A percentile compares a stretch with the other conserved stretches of the same genome.
phyloP scores from a whole-genome alignment of 2,329 filamentous ascomycete species.

The Penicillium capsulatum region DNA sequence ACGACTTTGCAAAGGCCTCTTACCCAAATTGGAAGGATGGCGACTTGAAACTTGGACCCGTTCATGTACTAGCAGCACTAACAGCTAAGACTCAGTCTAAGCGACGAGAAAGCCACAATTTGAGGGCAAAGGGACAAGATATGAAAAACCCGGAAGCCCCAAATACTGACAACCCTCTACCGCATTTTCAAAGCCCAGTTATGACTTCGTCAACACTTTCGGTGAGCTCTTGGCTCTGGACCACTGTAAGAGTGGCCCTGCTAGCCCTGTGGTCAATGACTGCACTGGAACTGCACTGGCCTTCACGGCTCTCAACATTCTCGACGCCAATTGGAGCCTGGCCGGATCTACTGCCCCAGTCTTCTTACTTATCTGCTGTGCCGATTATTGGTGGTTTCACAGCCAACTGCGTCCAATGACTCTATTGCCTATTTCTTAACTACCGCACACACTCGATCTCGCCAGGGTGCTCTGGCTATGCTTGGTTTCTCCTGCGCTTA shows the following conservation, averaged over 20 bases:
- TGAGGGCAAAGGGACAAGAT: no score
- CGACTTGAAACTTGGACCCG: no score
- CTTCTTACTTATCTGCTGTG: slow-evolving; percentile 18
- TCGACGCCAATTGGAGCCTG: slow-evolving; percentile 11
- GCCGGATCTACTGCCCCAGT: slow-evolving; percentile 11
- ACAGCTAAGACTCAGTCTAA: no score
- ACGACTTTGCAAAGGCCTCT: no score
- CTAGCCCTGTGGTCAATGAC: slow-evolving; percentile 16
- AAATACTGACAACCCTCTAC: no score
- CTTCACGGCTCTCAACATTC: slow-evolving; percentile 15
- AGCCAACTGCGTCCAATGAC: neutral
- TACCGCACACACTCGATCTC: slow-evolving; percentile 9
- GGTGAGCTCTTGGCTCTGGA: slow-evolving; percentile 1
- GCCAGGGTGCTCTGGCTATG: slow-evolving; percentile 4
- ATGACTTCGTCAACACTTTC: neutral
- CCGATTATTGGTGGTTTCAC: slow-evolving; percentile 9
- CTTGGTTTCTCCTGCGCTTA: slow-evolving; percentile 9
- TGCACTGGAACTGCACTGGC: slow-evolving; percentile 4
- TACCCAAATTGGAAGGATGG: no score
- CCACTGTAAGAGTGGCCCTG: slow-evolving; percentile 2
- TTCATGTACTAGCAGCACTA: no score
- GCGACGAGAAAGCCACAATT: no score
- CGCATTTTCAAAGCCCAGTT: no score
- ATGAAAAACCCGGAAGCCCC: no score
- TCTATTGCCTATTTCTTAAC: slow-evolving; percentile 14